Evolutionary conservation across 2,329 filamentous ascomycete species (phyloP).

Genomic region (Camillea tinctor): DNA sequence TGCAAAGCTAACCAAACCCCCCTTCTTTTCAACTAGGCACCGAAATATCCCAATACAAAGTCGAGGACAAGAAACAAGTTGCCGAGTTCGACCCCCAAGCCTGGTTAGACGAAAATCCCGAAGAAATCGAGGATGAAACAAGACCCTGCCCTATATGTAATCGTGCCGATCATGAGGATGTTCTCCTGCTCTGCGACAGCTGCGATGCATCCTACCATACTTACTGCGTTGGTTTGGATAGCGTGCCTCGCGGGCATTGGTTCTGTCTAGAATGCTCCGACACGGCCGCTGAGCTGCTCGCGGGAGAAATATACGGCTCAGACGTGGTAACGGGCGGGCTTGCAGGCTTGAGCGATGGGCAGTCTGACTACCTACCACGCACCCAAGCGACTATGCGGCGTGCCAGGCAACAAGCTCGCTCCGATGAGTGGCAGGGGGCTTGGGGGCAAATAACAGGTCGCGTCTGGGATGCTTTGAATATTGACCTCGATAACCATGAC

Average conservation of each 20-base stretch:
- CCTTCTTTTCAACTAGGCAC: constrained; percentile 44
- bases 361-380: constrained; percentile 46
- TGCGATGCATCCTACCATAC: constrained; percentile 91
- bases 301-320: constrained; percentile 35
- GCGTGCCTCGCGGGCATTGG: constrained; percentile 76
- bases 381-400: constrained; percentile 58
- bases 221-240: constrained; percentile 81
- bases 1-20: constrained; percentile 20
- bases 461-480: constrained; percentile 65
- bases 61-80: constrained; percentile 84
- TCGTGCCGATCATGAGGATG: constrained; percentile 74
- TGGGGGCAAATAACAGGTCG: constrained; percentile 66
- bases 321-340: constrained; percentile 19
- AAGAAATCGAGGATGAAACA: constrained; percentile 63
- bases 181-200: constrained; percentile 84
- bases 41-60: constrained; percentile 57
- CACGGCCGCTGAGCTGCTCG: constrained; percentile 45
- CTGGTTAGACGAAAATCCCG: constrained; percentile 69
- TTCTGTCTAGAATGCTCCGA: constrained; percentile 79
- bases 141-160: constrained; percentile 85
- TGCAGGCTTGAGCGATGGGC: constrained; percentile 25
- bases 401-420: constrained; percentile 63
- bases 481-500: constrained; percentile 85
- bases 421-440: constrained; percentile 83
- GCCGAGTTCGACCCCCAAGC: constrained; percentile 81